phyloP scores from a whole-genome alignment of 2,329 filamentous ascomycete species.

The Fusarium piperis region DNA sequence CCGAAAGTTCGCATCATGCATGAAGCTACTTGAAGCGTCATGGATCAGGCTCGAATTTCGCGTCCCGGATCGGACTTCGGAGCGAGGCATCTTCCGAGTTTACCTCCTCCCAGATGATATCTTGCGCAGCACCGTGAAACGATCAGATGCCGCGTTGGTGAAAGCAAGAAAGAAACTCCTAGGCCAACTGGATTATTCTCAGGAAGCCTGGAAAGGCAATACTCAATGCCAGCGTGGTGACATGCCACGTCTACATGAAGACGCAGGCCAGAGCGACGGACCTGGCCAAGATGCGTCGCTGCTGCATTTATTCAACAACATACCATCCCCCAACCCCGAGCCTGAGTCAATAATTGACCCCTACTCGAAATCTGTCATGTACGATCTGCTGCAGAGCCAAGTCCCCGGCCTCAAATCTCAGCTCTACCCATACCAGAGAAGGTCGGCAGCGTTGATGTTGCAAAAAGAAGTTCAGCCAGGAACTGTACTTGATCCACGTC shows the following conservation, averaged over 20 bases:
- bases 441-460: constrained; percentile 84
- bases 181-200: constrained; percentile 63
- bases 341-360: constrained; percentile 58
- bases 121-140: constrained; percentile 61
- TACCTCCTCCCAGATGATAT: constrained; percentile 75
- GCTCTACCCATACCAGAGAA: constrained; percentile 81
- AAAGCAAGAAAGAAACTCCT: constrained; percentile 61
- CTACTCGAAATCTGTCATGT: constrained; percentile 63
- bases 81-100: constrained; percentile 57
- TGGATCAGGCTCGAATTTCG: constrained; percentile 59
- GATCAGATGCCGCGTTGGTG: constrained; percentile 56
- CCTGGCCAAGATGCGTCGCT: constrained; percentile 61
- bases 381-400: constrained; percentile 62
- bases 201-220: constrained; percentile 63
- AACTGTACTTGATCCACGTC: constrained; percentile 76
- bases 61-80: constrained; percentile 23
- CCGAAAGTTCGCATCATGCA: constrained; percentile 35
- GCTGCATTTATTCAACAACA: constrained; percentile 76
- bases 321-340: constrained; percentile 74
- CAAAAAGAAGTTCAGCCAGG: constrained; percentile 77
- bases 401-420: constrained; percentile 69
- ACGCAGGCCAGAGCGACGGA: constrained; percentile 39
- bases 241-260: constrained; percentile 10
- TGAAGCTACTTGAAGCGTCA: constrained; percentile 45
- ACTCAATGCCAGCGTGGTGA: neutral